Evolutionary conservation across 2,329 filamentous ascomycete species (phyloP).

Genomic region (Volutella citrinella): DNA sequence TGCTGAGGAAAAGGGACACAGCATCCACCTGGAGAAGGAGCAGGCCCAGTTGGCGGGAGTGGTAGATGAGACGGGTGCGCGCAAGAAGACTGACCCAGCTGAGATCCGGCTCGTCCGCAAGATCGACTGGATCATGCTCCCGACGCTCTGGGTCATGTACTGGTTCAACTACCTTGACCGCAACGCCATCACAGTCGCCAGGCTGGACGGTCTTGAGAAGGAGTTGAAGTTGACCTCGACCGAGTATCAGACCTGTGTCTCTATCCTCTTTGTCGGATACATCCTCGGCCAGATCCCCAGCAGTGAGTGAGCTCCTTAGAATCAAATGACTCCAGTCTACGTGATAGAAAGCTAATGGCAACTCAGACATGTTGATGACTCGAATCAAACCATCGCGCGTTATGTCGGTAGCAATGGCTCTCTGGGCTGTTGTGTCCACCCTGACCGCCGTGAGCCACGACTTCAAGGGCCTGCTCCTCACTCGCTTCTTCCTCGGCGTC

Average conservation of each 20-base stretch:
- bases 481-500: slow-evolving; percentile 35
- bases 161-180: slow-evolving; percentile 25
- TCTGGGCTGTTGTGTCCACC: slow-evolving; percentile 1
- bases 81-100: slow-evolving; percentile 4
- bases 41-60: slow-evolving; percentile 9
- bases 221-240: slow-evolving; percentile 43
- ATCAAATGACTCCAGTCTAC: no score
- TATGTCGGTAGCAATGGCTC: no score
- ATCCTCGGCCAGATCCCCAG: slow-evolving; percentile 27
- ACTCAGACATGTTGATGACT: no score
- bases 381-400: no score
- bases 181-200: slow-evolving; percentile 55
- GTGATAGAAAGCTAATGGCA: no score
- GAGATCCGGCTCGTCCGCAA: slow-evolving; percentile 6
- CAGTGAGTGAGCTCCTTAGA: no score
- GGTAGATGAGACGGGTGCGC: no score
- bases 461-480: slow-evolving; percentile 1
- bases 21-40: slow-evolving; percentile 10
- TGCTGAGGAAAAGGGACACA: slow-evolving; percentile 11
- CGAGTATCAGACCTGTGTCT: slow-evolving; percentile 27
- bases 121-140: slow-evolving; percentile 7
- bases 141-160: slow-evolving; percentile 24
- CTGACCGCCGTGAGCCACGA: not conserved
- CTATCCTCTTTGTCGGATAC: slow-evolving; percentile 32
- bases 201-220: slow-evolving; percentile 49